These are phyloP conservation scores for Amauroascus verrucosus DNA, from an alignment of 2,329 filamentous ascomycete genomes.

Conservation along the genomic window DNA sequence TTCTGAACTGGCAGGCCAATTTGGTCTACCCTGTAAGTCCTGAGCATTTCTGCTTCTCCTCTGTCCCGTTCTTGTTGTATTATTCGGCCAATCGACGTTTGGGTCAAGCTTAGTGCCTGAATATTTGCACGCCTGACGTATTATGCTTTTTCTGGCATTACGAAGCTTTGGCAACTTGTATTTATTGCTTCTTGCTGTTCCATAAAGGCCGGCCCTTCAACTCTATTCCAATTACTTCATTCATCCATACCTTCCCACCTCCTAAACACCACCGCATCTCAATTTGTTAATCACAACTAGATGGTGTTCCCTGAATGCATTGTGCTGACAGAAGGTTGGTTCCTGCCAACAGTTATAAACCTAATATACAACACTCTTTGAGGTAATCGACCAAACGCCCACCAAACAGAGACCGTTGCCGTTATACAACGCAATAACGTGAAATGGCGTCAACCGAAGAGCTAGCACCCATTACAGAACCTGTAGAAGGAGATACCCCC, in stretches of 20 bases:
- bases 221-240: not conserved
- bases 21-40: not conserved
- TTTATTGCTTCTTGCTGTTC: not conserved
- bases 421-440: not conserved
- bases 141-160: not conserved
- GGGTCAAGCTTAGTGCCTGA: not conserved
- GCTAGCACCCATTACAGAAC: slow-evolving; percentile 24
- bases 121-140: not conserved
- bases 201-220: not conserved
- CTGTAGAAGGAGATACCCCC: slow-evolving; percentile 11
- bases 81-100: not conserved
- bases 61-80: not conserved
- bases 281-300: not conserved
- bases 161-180: not conserved
- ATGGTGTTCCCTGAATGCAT: not conserved
- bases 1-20: not conserved
- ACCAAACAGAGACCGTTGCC: not conserved
- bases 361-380: not conserved
- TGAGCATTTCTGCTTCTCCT: not conserved
- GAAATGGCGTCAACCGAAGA: slow-evolving; percentile 23
- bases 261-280: not conserved
- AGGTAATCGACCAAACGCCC: not conserved
- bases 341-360: not conserved
- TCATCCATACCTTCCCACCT: not conserved
- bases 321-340: not conserved